Conservation (phyloP, 768 basidiomycete genomes). For the Leccinum pellstonianum region DNA sequence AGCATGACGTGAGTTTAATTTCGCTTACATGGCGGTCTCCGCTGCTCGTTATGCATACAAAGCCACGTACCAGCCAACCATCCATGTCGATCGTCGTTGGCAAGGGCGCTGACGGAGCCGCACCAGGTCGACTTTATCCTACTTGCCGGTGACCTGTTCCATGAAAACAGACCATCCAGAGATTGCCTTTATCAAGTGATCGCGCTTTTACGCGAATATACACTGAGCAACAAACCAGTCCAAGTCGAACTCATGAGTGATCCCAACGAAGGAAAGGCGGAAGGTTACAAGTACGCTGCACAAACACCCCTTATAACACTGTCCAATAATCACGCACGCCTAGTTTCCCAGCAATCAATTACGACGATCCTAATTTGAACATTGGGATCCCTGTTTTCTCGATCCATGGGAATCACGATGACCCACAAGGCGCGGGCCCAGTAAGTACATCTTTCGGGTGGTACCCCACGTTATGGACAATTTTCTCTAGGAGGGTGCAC, state of each 20-base stretch:
- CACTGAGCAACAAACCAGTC: conserved; percentile 85
- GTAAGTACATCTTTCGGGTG: conserved; percentile 43
- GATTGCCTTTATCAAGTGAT: conserved; percentile 88
- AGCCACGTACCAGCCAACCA: not conserved
- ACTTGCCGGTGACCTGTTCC: conserved; percentile 94
- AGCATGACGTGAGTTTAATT: conserved; percentile 67
- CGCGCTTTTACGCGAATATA: conserved; percentile 87
- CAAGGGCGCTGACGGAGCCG: conserved; percentile 2
- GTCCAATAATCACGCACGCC: not conserved
- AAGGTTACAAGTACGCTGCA: conserved; percentile 70
- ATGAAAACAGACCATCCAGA: conserved; percentile 93
- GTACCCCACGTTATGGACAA: not conserved
- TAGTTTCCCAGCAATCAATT: conserved; percentile 96
- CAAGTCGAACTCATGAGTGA: conserved; percentile 90
- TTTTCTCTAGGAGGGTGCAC: conserved; percentile 77
- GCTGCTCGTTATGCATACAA: not conserved
- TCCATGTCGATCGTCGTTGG: not conserved
- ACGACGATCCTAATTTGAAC: conserved; percentile 95
- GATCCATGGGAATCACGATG: conserved; percentile 99
- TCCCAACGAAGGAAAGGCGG: conserved; percentile 85
- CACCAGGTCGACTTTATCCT: conserved; percentile 91
- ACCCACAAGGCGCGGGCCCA: conserved; percentile 93
- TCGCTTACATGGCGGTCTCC: not conserved
- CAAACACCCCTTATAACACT: not conserved
- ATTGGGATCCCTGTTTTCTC: conserved; percentile 97